phyloP scores from a whole-genome alignment of 768 basidiomycete genomes.

The Tylopilus vinaceipallidus region DNA sequence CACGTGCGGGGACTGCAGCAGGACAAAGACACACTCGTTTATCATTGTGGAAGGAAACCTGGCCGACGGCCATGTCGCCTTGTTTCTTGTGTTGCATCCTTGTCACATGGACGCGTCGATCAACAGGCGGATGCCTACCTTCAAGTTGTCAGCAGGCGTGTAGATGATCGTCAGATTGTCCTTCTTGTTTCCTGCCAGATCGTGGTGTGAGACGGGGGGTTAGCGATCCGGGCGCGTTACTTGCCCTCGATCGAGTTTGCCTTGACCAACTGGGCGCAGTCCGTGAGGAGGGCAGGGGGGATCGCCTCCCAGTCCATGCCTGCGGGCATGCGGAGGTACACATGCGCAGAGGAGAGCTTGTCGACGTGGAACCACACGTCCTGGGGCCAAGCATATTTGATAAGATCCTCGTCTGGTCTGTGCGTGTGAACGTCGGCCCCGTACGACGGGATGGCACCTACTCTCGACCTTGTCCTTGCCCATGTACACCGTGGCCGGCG shows the following conservation, averaged over 20 bases:
- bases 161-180: slow-evolving; percentile 92
- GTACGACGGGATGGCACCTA: slow-evolving; percentile 37
- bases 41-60: slow-evolving; percentile 92
- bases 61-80: slow-evolving; percentile 96
- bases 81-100: slow-evolving; percentile 64
- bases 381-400: slow-evolving; percentile 88
- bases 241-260: slow-evolving; percentile 93
- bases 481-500: slow-evolving; percentile 83
- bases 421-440: slow-evolving; percentile 16
- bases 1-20: not conserved
- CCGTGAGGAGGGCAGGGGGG: slow-evolving; percentile 70
- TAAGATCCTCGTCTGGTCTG: slow-evolving; percentile 85
- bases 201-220: not conserved
- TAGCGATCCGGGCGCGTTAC: not conserved
- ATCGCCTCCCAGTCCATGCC: slow-evolving; percentile 88
- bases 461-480: slow-evolving; percentile 97
- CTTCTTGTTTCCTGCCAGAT: slow-evolving; percentile 83
- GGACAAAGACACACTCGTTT: slow-evolving; percentile 55
- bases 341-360: slow-evolving; percentile 94
- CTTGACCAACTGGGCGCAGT: slow-evolving; percentile 95
- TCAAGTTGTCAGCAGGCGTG: slow-evolving; percentile 89
- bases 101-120: not conserved
- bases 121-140: slow-evolving; percentile 46
- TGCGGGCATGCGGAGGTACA: slow-evolving; percentile 87
- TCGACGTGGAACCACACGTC: slow-evolving; percentile 98